These are phyloP conservation scores for Ceratocystiopsis minuta DNA, from an alignment of 2,329 filamentous ascomycete species.

Conservation along the genomic window DNA sequence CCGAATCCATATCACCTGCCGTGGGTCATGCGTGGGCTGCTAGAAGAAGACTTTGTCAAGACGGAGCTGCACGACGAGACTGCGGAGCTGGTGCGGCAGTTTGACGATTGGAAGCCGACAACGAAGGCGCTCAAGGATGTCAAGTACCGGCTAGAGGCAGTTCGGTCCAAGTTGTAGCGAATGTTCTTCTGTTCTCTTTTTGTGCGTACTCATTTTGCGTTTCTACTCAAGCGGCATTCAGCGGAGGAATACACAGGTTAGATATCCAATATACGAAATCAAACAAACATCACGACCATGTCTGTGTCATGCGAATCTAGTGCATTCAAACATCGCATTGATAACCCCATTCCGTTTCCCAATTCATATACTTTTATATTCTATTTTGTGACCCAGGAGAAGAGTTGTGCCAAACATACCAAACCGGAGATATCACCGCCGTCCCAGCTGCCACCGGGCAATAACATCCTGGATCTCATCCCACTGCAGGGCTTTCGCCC, in stretches of 20 bases:
- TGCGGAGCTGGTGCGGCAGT: slow-evolving; percentile 61
- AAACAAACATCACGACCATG: background rate
- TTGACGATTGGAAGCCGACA: slow-evolving; percentile 81
- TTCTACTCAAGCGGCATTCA: too few relatives aligned
- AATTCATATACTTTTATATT: background rate
- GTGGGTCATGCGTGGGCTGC: slow-evolving; percentile 83
- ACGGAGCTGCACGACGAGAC: slow-evolving; percentile 64
- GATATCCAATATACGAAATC: background rate
- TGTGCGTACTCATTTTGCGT: background rate
- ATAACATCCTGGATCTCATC: slow-evolving; percentile 80
- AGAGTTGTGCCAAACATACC: too few relatives aligned
- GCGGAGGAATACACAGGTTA: too few relatives aligned
- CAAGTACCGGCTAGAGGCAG: slow-evolving; percentile 81
- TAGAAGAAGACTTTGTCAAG: slow-evolving; percentile 84
- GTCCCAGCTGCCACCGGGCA: slow-evolving; percentile 64
- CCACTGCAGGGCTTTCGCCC: slow-evolving; percentile 56
- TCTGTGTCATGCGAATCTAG: too few relatives aligned
- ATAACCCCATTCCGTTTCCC: too few relatives aligned
- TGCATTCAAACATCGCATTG: too few relatives aligned
- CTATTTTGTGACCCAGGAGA: background rate
- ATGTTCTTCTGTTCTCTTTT: background rate
- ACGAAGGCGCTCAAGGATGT: slow-evolving; percentile 92
- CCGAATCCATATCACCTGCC: slow-evolving; percentile 81
- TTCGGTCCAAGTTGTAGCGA: slow-evolving; percentile 58
- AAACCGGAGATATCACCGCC: slow-evolving; percentile 15